Evolutionary conservation across 345 rosid genomes (phyloP), one percentile per base, ranked within the genome.

Genomic region (Excoecaria cochinchinensis): DNA sequence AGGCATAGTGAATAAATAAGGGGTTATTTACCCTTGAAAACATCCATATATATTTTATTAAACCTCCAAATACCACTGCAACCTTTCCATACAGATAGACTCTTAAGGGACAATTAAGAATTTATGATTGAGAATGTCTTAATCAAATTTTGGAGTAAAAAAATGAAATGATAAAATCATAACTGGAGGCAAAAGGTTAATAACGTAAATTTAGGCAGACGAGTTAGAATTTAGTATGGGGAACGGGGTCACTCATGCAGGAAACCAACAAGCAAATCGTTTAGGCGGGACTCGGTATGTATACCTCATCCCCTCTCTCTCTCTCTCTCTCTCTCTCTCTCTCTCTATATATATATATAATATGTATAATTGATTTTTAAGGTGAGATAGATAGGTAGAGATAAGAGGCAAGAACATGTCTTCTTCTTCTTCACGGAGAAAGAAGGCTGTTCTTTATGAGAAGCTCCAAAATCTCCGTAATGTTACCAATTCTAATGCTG

Each of bases 401-500:
- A 42, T n/a, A 39, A 44, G 22, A 47, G 13, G n/a, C 40, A 25
- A 16, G 12, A 64, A 19, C 36, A 72, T 78, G 77, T 69, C 70
- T 74, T 85, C 92, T 19, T 31, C 31, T 31, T 31, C 31, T 31
- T 31, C 31, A 31, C 81, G 87, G 74, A 89, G 84, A 79, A 87
- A 79, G 76, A 80, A 85, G 60, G 39, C 74, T 58, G 79, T 79
- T 55, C 75, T 85, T 79, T 78, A 82, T 67, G 70, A 78, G 62
- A 81, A 81, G 79, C 76, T 82, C 57, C 84, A 82, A 60, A 76
- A 73, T 70, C 91, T 88, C 82, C 87, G 88, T 53, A 83, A 87
- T 48, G 72, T 86, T 70, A 84, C 87, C 63, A 80, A 84, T 75
- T 88, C 91, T 71, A 78, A 77, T 24, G 84, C 87, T 80, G 90